A percentile compares a stretch with the other conserved stretches of the same genome.
phyloP scores from a whole-genome alignment of 2,329 filamentous ascomycete genomes.

The Lasiodiplodia hormozganensis region DNA sequence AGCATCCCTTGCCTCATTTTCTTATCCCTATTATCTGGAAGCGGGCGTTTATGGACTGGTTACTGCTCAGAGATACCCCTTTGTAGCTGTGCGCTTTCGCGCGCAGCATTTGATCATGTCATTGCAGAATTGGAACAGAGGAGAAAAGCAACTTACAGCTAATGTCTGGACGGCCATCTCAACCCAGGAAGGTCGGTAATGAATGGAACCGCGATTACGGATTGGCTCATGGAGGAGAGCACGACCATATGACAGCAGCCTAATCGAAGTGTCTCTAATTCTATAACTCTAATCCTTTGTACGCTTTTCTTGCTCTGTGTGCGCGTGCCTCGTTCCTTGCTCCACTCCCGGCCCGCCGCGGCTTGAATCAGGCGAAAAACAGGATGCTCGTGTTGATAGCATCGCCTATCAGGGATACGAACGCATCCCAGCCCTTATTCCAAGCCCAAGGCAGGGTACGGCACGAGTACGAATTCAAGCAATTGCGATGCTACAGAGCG shows the following conservation, averaged over 20 bases:
- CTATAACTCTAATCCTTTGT: conserved; percentile 5
- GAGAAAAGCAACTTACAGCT: conserved; percentile 11
- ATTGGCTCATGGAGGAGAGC: conserved; percentile 3
- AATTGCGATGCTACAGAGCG: background rate
- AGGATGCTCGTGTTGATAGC: conserved; percentile 10
- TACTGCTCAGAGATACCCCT: conserved; percentile 30
- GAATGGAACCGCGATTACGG: conserved; percentile 5
- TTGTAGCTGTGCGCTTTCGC: conserved; percentile 30
- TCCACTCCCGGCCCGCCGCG: background rate
- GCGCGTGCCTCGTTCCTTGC: background rate
- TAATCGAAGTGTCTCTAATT: conserved; percentile 22
- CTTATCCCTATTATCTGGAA: conserved; percentile 8
- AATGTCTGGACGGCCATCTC: conserved; percentile 25
- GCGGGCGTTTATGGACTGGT: conserved; percentile 24
- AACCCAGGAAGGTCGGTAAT: conserved; percentile 3
- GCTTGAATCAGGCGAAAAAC: conserved; percentile 1
- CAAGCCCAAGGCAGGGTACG: background rate
- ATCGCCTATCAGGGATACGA: conserved; percentile 23
- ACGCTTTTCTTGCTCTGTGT: background rate
- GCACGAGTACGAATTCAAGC: background rate
- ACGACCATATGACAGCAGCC: background rate
- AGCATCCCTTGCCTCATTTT: conserved; percentile 11
- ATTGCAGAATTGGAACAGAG: conserved; percentile 11
- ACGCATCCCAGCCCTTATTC: conserved; percentile 2
- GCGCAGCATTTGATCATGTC: conserved; percentile 28